Conservation (phyloP, 192 early-diverging fungal genomes). For the Umbelopsis vinacea region DNA sequence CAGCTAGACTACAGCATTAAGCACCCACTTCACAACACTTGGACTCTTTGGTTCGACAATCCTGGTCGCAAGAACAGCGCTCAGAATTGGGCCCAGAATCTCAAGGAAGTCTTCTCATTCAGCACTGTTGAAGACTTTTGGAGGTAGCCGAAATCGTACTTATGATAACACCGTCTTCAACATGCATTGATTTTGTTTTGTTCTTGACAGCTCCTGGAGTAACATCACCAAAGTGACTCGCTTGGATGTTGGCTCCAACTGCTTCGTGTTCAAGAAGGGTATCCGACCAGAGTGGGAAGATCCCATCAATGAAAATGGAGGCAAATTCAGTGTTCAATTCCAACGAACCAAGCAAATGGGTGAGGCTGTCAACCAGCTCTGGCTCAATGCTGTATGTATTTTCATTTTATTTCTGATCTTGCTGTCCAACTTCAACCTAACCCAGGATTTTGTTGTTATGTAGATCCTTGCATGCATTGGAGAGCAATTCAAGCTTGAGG, state of each 20-base stretch:
- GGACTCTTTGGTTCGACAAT: slow-evolving; percentile 97
- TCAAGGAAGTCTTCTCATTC: slow-evolving; percentile 91
- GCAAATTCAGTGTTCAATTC: slow-evolving; percentile 87
- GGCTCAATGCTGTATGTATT: slow-evolving; percentile 77
- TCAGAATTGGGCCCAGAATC: slow-evolving; percentile 80
- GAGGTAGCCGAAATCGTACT: slow-evolving; percentile 60
- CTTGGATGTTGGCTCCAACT: slow-evolving; percentile 82
- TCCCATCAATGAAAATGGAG: slow-evolving; percentile 84
- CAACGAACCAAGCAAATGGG: slow-evolving; percentile 66
- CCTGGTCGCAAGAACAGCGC: slow-evolving; percentile 78
- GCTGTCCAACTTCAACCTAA: slow-evolving; percentile 16
- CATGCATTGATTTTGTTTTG: neutral
- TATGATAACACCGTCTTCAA: neutral
- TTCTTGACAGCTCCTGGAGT: slow-evolving; percentile 71
- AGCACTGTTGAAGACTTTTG: slow-evolving; percentile 97
- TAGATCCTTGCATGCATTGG: slow-evolving; percentile 90
- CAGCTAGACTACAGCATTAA: slow-evolving; percentile 74
- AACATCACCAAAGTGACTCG: slow-evolving; percentile 78
- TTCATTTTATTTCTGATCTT: neutral
- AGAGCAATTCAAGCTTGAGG: slow-evolving; percentile 77
- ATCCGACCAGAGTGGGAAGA: slow-evolving; percentile 97
- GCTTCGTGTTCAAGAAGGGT: slow-evolving; percentile 93
- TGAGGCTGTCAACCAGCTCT: slow-evolving; percentile 78
- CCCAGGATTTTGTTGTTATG: neutral
- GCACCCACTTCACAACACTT: slow-evolving; percentile 87